Percentiles rank a stretch among this genome's conserved stretches.
phyloP scores from a whole-genome alignment of 2,329 filamentous ascomycete species.

The Aspergillus sp. region DNA sequence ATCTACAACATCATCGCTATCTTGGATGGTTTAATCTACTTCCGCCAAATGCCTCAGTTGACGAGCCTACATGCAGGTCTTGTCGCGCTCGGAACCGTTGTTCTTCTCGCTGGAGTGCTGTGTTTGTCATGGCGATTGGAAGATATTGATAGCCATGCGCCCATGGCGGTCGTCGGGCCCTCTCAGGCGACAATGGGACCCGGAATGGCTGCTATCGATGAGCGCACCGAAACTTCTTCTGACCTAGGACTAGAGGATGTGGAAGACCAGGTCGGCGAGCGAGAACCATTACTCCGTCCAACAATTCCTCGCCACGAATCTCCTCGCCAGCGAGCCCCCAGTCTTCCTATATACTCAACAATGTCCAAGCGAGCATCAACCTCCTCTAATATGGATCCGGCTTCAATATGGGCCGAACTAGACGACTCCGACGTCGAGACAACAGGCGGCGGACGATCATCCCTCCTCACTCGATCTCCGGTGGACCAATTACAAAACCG shows the following conservation, averaged over 20 bases:
- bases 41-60: conserved; percentile 82
- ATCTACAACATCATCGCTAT: conserved; percentile 99
- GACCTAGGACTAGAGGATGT: conserved; percentile 39
- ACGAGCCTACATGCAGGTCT: conserved; percentile 69
- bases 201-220: conserved; percentile 78
- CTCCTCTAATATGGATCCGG: conserved; percentile 65
- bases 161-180: conserved; percentile 54
- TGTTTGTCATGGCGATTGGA: conserved; percentile 92
- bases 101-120: conserved; percentile 85
- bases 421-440: conserved; percentile 67
- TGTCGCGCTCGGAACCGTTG: conserved; percentile 82
- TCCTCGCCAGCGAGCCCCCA: conserved; percentile 41
- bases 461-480: conserved; percentile 19
- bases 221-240: conserved; percentile 38
- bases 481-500: conserved; percentile 22
- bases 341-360: conserved; percentile 35
- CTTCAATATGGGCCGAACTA: conserved; percentile 86
- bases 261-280: conserved; percentile 45
- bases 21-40: conserved; percentile 95
- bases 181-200: conserved; percentile 73
- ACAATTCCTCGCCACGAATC: conserved; percentile 30
- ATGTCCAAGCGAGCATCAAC: conserved; percentile 54
- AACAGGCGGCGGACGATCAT: conserved; percentile 18
- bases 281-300: conserved; percentile 43
- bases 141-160: conserved; percentile 55